These are phyloP conservation scores for Penicillium glabrum DNA, from an alignment of 2,329 filamentous ascomycete genomes.

Conservation along the genomic window DNA sequence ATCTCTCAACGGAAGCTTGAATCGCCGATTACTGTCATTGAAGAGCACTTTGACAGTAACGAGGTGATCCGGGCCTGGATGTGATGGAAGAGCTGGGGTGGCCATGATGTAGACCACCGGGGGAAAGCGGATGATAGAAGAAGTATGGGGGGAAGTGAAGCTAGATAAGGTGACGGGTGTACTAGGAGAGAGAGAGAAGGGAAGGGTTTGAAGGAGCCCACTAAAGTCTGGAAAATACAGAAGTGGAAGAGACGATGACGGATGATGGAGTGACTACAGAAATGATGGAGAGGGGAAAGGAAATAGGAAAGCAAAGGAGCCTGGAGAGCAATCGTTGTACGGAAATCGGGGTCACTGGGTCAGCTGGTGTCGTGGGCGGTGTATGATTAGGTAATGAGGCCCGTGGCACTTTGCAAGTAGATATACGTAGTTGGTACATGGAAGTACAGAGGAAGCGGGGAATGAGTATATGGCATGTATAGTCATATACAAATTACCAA, in stretches of 20 bases:
- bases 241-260: constrained; percentile 4
- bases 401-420: not conserved
- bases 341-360: constrained; percentile 5
- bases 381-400: constrained; percentile 11
- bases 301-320: not conserved
- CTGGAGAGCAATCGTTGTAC: constrained; percentile 11
- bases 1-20: constrained; percentile 87
- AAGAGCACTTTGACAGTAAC: constrained; percentile 85
- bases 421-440: not conserved
- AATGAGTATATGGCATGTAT: not conserved
- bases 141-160: constrained; percentile 2
- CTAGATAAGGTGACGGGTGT: not conserved
- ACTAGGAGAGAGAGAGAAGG: not conserved
- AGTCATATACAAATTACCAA: not conserved
- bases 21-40: constrained; percentile 73
- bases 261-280: constrained; percentile 9
- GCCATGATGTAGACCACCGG: constrained; percentile 24
- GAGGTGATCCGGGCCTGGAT: constrained; percentile 63
- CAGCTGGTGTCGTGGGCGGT: constrained; percentile 15
- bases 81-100: constrained; percentile 42
- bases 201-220: not conserved
- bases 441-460: not conserved
- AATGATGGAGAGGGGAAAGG: constrained; percentile 14
- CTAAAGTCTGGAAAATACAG: not conserved
- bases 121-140: constrained; percentile 1